These are phyloP conservation scores for Rosellinia necatrix DNA, from an alignment of 2,329 filamentous ascomycete species.

Conservation along the genomic window DNA sequence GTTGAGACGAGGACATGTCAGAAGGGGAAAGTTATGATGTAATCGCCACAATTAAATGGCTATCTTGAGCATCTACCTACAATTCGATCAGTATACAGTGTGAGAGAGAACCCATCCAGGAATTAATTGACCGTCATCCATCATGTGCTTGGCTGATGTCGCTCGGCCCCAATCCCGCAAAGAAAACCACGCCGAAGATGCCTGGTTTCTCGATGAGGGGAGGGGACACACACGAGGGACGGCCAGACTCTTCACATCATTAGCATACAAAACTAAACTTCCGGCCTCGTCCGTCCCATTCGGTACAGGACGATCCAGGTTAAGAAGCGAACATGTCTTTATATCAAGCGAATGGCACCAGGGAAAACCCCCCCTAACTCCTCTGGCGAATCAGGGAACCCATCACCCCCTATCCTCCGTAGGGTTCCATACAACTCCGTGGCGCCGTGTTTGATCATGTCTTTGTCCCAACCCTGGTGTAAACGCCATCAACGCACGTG, in stretches of 20 bases:
- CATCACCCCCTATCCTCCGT: conserved; percentile 29
- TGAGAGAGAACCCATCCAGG: background rate
- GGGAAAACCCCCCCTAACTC: conserved; percentile 24
- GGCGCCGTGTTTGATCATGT: conserved; percentile 37
- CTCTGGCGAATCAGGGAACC: conserved; percentile 31
- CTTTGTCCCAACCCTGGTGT: conserved; percentile 30
- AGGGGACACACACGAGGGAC: conserved; percentile 32
- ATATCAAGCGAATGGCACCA: conserved; percentile 37
- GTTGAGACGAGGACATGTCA: too few relatives aligned
- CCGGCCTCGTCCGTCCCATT: conserved; percentile 27
- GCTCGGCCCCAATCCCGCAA: background rate
- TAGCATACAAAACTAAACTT: conserved; percentile 27
- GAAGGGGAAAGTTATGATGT: background rate
- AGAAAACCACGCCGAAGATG: background rate
- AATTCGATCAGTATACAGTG: conserved; percentile 23
- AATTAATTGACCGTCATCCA: background rate
- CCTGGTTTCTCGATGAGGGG: background rate
- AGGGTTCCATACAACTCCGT: conserved; percentile 38
- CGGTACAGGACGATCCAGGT: conserved; percentile 28
- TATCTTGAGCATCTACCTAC: conserved; percentile 22
- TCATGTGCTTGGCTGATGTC: conserved; percentile 3
- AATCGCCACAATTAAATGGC: conserved; percentile 6
- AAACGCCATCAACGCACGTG: conserved; percentile 36
- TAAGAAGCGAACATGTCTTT: conserved; percentile 38
- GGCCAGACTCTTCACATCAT: conserved; percentile 27